phyloP scores from a whole-genome alignment of 2,329 filamentous ascomycete genomes.

The Ophiostoma sp. region DNA sequence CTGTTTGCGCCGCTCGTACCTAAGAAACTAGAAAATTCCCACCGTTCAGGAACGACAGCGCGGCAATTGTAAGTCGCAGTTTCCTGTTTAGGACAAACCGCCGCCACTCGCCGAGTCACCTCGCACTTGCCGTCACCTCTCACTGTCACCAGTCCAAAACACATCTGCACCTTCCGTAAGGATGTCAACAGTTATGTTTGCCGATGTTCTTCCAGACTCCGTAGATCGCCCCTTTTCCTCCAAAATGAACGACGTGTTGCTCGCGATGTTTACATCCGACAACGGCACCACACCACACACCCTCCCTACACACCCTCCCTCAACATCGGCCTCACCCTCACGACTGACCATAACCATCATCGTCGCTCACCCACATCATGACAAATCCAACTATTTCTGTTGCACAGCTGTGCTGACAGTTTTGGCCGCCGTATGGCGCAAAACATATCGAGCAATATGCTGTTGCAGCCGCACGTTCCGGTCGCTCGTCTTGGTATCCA shows the following conservation, averaged over 20 bases:
- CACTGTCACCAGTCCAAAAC: not conserved
- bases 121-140: not conserved
- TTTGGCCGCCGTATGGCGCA: not conserved
- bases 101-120: not conserved
- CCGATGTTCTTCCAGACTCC: not conserved
- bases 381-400: not conserved
- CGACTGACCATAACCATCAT: no score
- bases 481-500: not conserved
- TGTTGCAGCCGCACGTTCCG: not conserved
- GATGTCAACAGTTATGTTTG: not conserved
- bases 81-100: conserved; percentile 14
- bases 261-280: not conserved
- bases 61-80: conserved; percentile 17
- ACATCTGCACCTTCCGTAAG: not conserved
- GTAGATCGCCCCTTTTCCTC: not conserved
- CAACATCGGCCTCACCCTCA: not conserved
- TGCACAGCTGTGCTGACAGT: not conserved
- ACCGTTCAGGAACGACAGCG: not conserved
- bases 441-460: not conserved
- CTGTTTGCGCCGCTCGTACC: not conserved
- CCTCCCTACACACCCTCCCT: no score
- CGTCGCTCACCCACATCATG: not conserved
- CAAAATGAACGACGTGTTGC: not conserved
- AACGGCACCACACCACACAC: not conserved
- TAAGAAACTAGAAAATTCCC: not conserved